Percentiles rank a stretch among this genome's conserved stretches.
Conservation (phyloP, 352 stramenopile species). For the Phytopythium vexans region DNA sequence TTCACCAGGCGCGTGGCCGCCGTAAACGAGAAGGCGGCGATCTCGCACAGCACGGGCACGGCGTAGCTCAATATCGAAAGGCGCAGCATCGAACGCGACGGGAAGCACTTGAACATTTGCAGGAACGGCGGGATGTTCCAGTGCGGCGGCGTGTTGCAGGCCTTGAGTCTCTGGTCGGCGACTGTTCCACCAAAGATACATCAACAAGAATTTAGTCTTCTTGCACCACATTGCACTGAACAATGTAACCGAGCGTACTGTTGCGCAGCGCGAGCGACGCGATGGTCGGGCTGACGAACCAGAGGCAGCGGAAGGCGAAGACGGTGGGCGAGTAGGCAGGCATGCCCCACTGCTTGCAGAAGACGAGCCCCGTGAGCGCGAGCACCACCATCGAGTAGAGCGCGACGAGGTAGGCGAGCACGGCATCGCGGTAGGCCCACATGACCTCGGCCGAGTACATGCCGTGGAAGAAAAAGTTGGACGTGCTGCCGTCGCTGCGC, state of each 20-base stretch:
- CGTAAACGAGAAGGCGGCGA: conserved; percentile 84
- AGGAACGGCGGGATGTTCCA: conserved; percentile 83
- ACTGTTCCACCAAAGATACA: conserved; percentile 30
- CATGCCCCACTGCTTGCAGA: conserved; percentile 83
- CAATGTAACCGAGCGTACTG: conserved; percentile 29
- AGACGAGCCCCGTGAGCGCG: conserved; percentile 75
- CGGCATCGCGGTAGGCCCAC: conserved; percentile 78
- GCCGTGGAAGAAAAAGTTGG: conserved; percentile 86
- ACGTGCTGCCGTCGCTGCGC: conserved; percentile 64
- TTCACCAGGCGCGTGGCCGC: conserved; percentile 86
- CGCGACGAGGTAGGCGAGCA: conserved; percentile 76
- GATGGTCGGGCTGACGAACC: conserved; percentile 68
- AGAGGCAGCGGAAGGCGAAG: conserved; percentile 55
- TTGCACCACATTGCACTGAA: neutral
- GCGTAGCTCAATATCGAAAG: conserved; percentile 78
- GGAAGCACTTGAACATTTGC: conserved; percentile 82
- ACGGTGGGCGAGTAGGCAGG: conserved; percentile 43
- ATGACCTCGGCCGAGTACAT: conserved; percentile 87
- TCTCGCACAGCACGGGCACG: conserved; percentile 77
- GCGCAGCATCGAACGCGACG: conserved; percentile 70
- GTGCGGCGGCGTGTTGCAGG: conserved; percentile 76
- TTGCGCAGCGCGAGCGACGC: conserved; percentile 71
- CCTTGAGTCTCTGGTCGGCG: conserved; percentile 60
- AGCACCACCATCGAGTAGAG: conserved; percentile 80
- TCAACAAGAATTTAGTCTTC: conserved; percentile 2